phyloP scores from a whole-genome alignment of 2,329 filamentous ascomycete genomes.

The Exophiala sideris region DNA sequence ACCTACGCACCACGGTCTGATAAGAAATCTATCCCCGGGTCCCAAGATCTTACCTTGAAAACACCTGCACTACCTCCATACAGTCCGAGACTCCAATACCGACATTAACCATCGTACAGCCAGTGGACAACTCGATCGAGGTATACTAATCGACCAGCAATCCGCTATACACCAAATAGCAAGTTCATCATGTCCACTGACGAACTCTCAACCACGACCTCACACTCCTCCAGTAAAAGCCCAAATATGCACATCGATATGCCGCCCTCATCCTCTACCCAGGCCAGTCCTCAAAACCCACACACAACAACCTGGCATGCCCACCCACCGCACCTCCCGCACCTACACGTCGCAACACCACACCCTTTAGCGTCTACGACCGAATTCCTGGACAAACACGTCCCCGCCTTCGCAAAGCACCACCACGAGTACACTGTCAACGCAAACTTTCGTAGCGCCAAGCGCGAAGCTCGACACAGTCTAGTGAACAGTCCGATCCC shows the following conservation, averaged over 20 bases:
- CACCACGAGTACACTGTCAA: constrained; percentile 14
- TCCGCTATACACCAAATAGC: too few species aligned
- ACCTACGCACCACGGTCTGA: too few species aligned
- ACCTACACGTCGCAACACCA: constrained; percentile 19
- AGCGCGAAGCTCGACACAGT: constrained; percentile 16
- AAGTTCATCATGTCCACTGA: too few species aligned
- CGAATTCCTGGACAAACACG: constrained; percentile 20
- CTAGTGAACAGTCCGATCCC: constrained; percentile 14
- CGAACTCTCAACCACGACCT: neutral
- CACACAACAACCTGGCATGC: neutral
- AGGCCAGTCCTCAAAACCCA: neutral
- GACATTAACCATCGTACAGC: too few species aligned
- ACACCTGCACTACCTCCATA: too few species aligned
- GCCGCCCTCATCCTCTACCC: neutral
- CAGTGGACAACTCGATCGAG: too few species aligned
- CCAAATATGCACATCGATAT: neutral
- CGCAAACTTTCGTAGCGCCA: constrained; percentile 9
- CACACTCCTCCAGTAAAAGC: neutral
- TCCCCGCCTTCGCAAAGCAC: constrained; percentile 21
- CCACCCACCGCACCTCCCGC: neutral
- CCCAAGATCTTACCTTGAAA: too few species aligned
- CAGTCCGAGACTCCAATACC: too few species aligned
- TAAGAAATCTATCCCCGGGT: too few species aligned
- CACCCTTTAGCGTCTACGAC: constrained; percentile 15
- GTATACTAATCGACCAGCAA: too few species aligned